Evolutionary conservation across 2,329 filamentous ascomycete genomes (phyloP), one percentile per base, ranked within the genome.

Genomic region (Apiospora phragmitis): DNA sequence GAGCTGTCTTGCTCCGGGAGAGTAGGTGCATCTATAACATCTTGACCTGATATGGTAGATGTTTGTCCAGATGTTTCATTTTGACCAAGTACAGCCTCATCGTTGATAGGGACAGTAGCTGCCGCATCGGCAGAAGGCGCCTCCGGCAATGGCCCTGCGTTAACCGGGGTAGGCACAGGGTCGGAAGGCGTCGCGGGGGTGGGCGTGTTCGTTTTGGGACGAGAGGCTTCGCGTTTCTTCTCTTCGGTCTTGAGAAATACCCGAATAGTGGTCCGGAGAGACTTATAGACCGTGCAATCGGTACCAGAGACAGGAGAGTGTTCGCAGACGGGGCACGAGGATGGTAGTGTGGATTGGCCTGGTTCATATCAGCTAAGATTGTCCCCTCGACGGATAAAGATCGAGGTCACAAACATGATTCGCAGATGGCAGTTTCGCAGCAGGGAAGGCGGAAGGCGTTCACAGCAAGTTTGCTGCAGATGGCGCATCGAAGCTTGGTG

Each of bases 401-500:
- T 38, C 6, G 21, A 12, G 32, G 65, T 26, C 11, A 67, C 42
- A 6, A 85, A 98, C 96, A 99, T 74, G 86, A 88, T 79, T 95
- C 93, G 85, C 96, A 98, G 71, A 98, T 97, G 51, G 93, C 92
- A 79, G 97, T 95, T 79, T 98, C 96, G 81, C 96, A 99, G 83
- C 96, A 99, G 1, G 95, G 94, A 38, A 98, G 86, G 73, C 95
- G 93, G 80, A 94, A 97, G 11, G 95, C 94, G 80, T 98, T 97
- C 74, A 97, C 86, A 41, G 94, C 95, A 71, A 98, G 87, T 81
- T 93, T 94, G 84, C 93, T 96, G 83, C 96, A 99, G 76, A 94
- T 93, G 68, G 94, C 94, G 85, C 96, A 99, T 82, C 95, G 93
- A 74, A 99, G 88, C 86, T 97, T 98, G 78, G 95, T 94, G n/a